These are phyloP conservation scores for Rhizoctonia solani DNA, from an alignment of 1,284 basidiomycete species.

Conservation along the genomic window DNA sequence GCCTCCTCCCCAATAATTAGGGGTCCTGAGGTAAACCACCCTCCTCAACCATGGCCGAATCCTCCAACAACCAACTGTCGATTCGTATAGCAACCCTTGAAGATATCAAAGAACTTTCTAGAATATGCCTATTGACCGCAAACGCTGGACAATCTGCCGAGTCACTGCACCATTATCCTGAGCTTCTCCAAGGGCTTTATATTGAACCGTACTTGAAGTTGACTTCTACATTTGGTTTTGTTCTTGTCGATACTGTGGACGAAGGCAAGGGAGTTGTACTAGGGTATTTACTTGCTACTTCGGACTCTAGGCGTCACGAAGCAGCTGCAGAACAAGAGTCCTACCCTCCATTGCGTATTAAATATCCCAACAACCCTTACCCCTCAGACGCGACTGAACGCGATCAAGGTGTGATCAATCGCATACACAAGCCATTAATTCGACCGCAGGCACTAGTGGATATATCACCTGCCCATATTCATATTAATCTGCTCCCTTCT, in stretches of 20 bases:
- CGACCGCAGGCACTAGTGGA: constrained; percentile 54
- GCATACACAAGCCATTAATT: constrained; percentile 55
- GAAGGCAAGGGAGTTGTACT: constrained; percentile 50
- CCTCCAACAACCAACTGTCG: neutral
- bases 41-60: neutral
- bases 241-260: constrained; percentile 48
- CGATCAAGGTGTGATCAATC: constrained; percentile 45
- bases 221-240: constrained; percentile 70
- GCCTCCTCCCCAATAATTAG: too few species aligned
- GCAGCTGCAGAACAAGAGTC: constrained; percentile 55
- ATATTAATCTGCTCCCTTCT: constrained; percentile 67
- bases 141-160: constrained; percentile 70
- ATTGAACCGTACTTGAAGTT: constrained; percentile 72
- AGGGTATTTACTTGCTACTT: constrained; percentile 64
- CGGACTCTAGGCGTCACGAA: constrained; percentile 64
- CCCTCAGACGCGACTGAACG: constrained; percentile 8
- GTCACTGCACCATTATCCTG: constrained; percentile 59
- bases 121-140: constrained; percentile 72
- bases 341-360: constrained; percentile 60
- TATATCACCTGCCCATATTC: constrained; percentile 66
- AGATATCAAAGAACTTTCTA: constrained; percentile 62
- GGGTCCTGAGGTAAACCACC: too few species aligned
- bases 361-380: constrained; percentile 51
- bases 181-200: constrained; percentile 69
- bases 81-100: constrained; percentile 60